phyloP scores from a whole-genome alignment of 371 early-diverging fungal genomes.

The Mortierella sp. region DNA sequence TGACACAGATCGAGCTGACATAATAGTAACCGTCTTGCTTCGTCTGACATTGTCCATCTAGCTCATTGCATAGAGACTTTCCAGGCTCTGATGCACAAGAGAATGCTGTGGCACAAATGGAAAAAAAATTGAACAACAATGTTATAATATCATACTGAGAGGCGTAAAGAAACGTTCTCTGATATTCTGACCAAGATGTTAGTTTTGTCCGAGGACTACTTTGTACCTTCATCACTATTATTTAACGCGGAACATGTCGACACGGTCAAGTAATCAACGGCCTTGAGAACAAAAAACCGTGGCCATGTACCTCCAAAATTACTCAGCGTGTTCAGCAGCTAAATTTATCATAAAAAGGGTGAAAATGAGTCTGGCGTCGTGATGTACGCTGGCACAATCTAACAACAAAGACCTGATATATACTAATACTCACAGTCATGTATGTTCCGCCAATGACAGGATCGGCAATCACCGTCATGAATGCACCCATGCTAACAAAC shows the following conservation, averaged over 20 bases:
- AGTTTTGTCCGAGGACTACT: too few species aligned
- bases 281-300: slow-evolving; percentile 89
- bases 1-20: slow-evolving; percentile 76
- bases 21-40: slow-evolving; percentile 88
- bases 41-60: slow-evolving; percentile 74
- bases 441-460: slow-evolving; percentile 97
- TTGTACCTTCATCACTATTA: slow-evolving; percentile 55
- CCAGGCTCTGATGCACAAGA: slow-evolving; percentile 71
- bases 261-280: slow-evolving; percentile 90
- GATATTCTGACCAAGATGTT: too few species aligned
- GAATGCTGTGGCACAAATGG: slow-evolving; percentile 32
- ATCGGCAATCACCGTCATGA: slow-evolving; percentile 94
- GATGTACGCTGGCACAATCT: too few species aligned
- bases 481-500: slow-evolving; percentile 95
- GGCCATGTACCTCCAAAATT: slow-evolving; percentile 99
- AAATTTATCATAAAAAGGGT: neutral
- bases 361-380: too few species aligned
- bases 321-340: slow-evolving; percentile 50
- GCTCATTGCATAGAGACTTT: slow-evolving; percentile 65
- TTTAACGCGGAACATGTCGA: slow-evolving; percentile 71
- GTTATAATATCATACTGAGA: too few species aligned
- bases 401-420: too few species aligned
- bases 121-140: neutral
- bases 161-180: too few species aligned
- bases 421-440: slow-evolving; percentile 85